Conservation (phyloP, 2,329 filamentous ascomycete genomes). For the Chrysosphaeria jannelii region DNA sequence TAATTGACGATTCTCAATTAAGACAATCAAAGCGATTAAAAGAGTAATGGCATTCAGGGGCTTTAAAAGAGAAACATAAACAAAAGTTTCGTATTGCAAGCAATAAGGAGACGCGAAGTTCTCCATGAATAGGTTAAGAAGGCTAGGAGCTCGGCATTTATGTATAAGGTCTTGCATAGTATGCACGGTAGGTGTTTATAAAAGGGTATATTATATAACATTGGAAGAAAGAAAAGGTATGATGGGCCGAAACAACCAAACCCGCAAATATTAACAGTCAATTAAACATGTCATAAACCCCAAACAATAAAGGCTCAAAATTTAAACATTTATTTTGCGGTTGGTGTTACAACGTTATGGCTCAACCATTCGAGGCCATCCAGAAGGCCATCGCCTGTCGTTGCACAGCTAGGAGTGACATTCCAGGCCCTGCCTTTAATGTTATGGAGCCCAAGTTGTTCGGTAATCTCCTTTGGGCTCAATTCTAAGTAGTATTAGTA, state of each 20-base stretch:
- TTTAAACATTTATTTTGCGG: conserved; percentile 24
- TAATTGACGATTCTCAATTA: conserved; percentile 52
- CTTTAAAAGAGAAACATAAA: neutral
- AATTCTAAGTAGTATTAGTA: conserved; percentile 46
- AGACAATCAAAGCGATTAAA: conserved; percentile 33
- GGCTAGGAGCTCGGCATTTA: too few species aligned
- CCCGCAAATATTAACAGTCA: too few species aligned
- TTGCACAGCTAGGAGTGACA: conserved; percentile 58
- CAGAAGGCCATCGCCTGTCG: conserved; percentile 49
- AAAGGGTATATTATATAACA: too few species aligned
- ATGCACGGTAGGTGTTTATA: too few species aligned
- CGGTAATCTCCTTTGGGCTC: conserved; percentile 52
- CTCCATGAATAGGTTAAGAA: too few species aligned
- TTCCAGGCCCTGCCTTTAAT: conserved; percentile 67
- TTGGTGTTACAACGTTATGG: conserved; percentile 37
- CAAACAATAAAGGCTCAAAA: too few species aligned
- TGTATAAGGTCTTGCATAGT: too few species aligned
- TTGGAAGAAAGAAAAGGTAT: too few species aligned
- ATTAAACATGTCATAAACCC: too few species aligned
- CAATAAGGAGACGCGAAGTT: conserved; percentile 1
- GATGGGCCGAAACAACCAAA: too few species aligned
- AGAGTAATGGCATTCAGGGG: conserved; percentile 9
- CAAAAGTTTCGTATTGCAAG: neutral
- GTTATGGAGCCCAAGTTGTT: conserved; percentile 43
- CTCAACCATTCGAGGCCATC: conserved; percentile 63